phyloP scores from a whole-genome alignment of 139 green algal genomes.

The Tetraselmis striata region DNA sequence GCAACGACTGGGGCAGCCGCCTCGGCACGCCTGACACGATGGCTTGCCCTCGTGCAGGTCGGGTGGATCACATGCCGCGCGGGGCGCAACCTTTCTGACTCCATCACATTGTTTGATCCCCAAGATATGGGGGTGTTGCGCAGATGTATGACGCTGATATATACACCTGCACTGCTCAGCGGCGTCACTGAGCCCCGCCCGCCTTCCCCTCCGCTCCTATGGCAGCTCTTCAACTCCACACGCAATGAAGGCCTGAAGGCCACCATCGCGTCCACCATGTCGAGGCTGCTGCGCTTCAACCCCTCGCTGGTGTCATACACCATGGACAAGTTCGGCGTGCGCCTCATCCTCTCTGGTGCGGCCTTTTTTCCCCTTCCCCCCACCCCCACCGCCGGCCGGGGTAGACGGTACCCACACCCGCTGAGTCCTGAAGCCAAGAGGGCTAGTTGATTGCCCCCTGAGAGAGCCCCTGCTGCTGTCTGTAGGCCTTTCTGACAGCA shows the following conservation, averaged over 20 bases:
- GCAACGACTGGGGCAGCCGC: constrained; percentile 2
- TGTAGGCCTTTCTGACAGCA: constrained; percentile 30
- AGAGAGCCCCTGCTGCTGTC: not conserved
- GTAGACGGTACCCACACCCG: too few species aligned
- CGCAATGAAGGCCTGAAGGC: constrained; percentile 57
- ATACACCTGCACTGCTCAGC: not conserved
- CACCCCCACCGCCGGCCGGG: too few species aligned
- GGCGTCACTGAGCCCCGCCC: not conserved
- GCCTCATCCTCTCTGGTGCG: too few species aligned
- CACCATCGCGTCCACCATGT: constrained; percentile 61
- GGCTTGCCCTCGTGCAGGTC: constrained; percentile 4
- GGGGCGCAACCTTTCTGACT: not conserved
- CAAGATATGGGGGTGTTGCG: constrained; percentile 4
- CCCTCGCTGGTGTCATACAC: constrained; percentile 7
- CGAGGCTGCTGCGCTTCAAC: constrained; percentile 48
- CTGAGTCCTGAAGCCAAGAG: too few species aligned
- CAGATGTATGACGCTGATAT: too few species aligned
- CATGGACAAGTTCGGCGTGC: constrained; percentile 18
- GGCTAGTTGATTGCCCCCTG: too few species aligned
- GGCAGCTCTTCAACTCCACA: constrained; percentile 18
- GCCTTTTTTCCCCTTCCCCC: too few species aligned
- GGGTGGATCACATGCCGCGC: constrained; percentile 12
- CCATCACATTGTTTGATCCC: not conserved
- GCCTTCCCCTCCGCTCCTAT: not conserved
- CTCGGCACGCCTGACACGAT: not conserved